These are phyloP conservation scores for Parathielavia hyrcaniae DNA, from an alignment of 495 filamentous ascomycete species.

Conservation along the genomic window DNA sequence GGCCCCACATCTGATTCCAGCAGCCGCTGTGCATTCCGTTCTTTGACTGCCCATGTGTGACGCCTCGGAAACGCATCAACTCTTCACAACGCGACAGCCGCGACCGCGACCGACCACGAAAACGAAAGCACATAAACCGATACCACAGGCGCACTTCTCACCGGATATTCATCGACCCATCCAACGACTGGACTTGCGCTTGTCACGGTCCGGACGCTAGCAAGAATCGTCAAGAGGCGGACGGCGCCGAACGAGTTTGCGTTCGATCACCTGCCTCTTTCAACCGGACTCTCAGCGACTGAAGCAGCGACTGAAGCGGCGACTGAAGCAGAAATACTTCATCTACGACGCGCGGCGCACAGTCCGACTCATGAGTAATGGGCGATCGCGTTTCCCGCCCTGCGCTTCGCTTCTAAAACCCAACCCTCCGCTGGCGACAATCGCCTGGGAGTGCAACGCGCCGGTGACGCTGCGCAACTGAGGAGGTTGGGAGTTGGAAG, in stretches of 20 bases:
- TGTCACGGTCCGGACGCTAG: neutral
- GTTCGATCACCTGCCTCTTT: neutral
- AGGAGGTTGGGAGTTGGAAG: neutral
- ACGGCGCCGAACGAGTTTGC: neutral
- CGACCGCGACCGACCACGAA: slow-evolving; percentile 1
- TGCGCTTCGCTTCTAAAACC: slow-evolving; percentile 3
- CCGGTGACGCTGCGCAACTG: neutral
- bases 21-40: slow-evolving; percentile 5
- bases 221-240: neutral
- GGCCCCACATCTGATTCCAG: neutral
- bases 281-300: neutral
- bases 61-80: neutral
- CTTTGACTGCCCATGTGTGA: neutral
- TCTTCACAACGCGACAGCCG: neutral
- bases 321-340: no score
- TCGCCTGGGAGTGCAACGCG: neutral
- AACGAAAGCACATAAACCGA: neutral
- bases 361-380: slow-evolving; percentile 6
- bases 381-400: neutral
- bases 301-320: no score
- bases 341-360: neutral
- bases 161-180: neutral
- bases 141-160: neutral
- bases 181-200: neutral
- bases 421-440: no score